Percentiles rank a stretch among this genome's conserved stretches.
Evolutionary conservation across 352 stramenopile species (phyloP).

Genomic region (Phytophthora niederhauseri): DNA sequence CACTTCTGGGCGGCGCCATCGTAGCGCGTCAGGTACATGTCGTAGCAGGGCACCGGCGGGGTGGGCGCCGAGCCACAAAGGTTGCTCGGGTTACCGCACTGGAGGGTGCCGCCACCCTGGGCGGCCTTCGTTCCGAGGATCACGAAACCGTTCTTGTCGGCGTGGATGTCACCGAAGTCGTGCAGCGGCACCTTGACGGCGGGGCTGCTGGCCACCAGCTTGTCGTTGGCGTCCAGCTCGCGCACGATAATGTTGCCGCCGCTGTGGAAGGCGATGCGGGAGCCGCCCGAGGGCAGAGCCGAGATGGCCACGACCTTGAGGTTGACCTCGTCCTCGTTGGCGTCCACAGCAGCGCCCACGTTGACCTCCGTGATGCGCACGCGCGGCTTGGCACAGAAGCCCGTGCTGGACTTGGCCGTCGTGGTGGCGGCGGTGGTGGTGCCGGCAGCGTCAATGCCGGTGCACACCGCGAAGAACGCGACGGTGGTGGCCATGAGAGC

Average conservation of each 20-base stretch:
- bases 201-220: conserved; percentile 37
- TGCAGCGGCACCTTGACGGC: conserved; percentile 35
- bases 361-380: conserved; percentile 45
- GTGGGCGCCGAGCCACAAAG: conserved; percentile 44
- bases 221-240: conserved; percentile 50
- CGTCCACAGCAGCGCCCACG: conserved; percentile 36
- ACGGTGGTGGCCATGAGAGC: conserved; percentile 14
- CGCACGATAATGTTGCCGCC: conserved; percentile 45
- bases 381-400: conserved; percentile 46
- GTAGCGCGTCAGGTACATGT: conserved; percentile 61
- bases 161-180: conserved; percentile 59
- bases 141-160: conserved; percentile 54
- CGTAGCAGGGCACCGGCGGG: conserved; percentile 44
- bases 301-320: conserved; percentile 57
- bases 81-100: conserved; percentile 61
- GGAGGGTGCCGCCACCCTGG: conserved; percentile 51
- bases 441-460: not conserved
- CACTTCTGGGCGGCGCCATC: conserved; percentile 48
- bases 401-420: conserved; percentile 21
- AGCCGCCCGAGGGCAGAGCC: conserved; percentile 44
- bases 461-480: conserved; percentile 1
- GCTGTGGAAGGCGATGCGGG: conserved; percentile 28
- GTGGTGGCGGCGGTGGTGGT: not conserved
- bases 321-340: conserved; percentile 49
- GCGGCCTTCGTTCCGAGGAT: conserved; percentile 49